Base-by-base conservation (phyloP, 768 basidiomycete species). In the Tremella fuciformis region DNA sequence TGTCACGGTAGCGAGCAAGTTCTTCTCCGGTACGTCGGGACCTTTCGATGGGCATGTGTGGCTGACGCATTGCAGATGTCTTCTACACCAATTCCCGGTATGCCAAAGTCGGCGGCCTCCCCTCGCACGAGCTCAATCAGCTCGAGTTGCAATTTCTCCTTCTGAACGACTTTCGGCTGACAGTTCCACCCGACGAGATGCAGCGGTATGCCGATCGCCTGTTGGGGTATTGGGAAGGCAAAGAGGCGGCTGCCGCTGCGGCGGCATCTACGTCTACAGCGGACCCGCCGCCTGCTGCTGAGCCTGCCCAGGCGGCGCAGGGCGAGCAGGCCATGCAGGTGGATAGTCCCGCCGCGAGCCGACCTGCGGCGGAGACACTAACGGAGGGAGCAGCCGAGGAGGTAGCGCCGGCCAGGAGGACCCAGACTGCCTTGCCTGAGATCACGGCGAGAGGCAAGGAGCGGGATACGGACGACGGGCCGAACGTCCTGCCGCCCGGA, bases 1-100 rank as follows among this genome's bases (percentile, higher is more conserved):
- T 9, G 89, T 99, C 47, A 98, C 96, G 2, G 94, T 99, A n/a
- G 94, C 94, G 21, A 91, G 89, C 80, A 99, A 99, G 78, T 99
- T 98, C 76, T 98, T 98, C 75, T 89, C 87, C 55, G 75, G 75
- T 74, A 53, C 60, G 71, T 68, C 57, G 71, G 69, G 53, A 73
- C 71, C 44, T 73, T 73, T 37, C 66, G 68, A 66, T 69, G 73
- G 1, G 71, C 71, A 39, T 76, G n/a, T 76, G 46, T 70, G 54
- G 58, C 70, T 76, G 53, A 70, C 49, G 68, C 70, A 46, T 22
- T 15, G 47, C 22, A 76, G 96, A 98, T 76, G 91, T 99, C 2
- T 99, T 99, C 70, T 98, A 99, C 78, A 97, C 96, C 15, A 99
- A 99, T 70, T 96, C 94, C 8, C 83, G 94, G 26, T 99, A 99